A percentile compares a stretch with the other conserved stretches of the same genome.
Conservation (phyloP, 176 grass and related monocot species). For the Cenchrus fungigraminus region DNA sequence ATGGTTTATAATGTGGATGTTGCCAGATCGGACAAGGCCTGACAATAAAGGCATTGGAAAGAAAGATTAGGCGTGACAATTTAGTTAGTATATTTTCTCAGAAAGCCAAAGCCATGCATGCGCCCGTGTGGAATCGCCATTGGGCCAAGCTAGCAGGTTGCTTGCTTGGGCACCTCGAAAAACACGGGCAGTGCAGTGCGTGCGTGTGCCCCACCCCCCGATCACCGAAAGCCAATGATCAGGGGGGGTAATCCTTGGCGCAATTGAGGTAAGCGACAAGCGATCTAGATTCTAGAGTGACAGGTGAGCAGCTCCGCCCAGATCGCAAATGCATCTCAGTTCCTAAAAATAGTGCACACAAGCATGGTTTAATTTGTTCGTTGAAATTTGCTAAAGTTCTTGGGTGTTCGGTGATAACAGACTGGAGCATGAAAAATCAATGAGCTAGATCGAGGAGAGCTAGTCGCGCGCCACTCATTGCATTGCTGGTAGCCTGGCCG, state of each 20-base stretch:
- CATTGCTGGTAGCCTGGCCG: background rate
- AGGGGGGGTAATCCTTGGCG: background rate
- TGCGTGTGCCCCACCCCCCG: background rate
- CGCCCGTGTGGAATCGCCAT: conserved; percentile 34
- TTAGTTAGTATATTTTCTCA: background rate
- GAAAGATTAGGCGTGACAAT: background rate
- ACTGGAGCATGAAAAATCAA: background rate
- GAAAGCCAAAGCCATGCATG: background rate
- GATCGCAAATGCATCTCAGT: background rate
- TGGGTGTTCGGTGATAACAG: background rate
- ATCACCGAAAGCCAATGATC: background rate
- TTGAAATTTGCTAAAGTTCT: background rate
- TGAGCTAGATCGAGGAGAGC: too few relatives aligned
- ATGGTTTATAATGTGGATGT: background rate
- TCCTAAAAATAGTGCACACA: background rate
- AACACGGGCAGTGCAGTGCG: background rate
- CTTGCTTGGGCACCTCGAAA: background rate
- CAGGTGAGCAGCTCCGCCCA: background rate
- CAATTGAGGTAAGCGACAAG: background rate
- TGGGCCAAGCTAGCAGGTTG: conserved; percentile 10
- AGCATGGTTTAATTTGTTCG: background rate
- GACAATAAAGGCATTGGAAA: background rate
- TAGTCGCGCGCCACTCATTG: background rate
- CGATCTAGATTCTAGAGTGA: background rate
- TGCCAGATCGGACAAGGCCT: conserved; percentile 26